Conservation (phyloP, 768 basidiomycete species). For the Tephrocybe sp. region DNA sequence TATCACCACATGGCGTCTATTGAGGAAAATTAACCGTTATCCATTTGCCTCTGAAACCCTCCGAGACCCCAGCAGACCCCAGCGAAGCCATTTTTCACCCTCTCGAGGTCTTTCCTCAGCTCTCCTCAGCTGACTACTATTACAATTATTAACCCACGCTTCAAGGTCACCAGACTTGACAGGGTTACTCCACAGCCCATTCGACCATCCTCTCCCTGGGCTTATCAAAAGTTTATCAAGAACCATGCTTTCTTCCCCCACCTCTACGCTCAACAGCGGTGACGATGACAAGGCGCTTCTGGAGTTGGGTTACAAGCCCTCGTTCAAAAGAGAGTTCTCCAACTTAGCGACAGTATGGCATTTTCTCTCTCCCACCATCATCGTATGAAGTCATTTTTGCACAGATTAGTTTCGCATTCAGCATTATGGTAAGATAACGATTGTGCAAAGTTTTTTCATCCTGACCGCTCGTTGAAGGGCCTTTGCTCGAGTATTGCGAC, state of each 20-base stretch:
- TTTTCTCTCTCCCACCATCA: neutral
- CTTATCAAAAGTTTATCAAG: neutral
- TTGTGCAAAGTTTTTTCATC: neutral
- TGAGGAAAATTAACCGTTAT: slow-evolving; percentile 24
- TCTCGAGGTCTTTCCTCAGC: neutral
- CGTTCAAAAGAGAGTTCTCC: slow-evolving; percentile 83
- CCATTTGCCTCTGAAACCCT: neutral
- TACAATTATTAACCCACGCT: neutral
- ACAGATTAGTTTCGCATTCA: slow-evolving; percentile 74
- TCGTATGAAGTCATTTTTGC: neutral
- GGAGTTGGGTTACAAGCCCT: slow-evolving; percentile 70
- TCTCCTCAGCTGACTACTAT: neutral
- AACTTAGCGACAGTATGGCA: slow-evolving; percentile 69
- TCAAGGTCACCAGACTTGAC: neutral
- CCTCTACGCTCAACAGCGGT: slow-evolving; percentile 20
- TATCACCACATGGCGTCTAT: slow-evolving; percentile 39
- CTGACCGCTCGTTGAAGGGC: slow-evolving; percentile 38
- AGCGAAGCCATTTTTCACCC: slow-evolving; percentile 21
- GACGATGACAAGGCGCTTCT: slow-evolving; percentile 65
- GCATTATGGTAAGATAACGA: slow-evolving; percentile 55
- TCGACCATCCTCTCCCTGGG: neutral
- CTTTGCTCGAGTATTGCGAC: slow-evolving; percentile 76
- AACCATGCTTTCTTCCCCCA: slow-evolving; percentile 13
- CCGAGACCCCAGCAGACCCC: too few species aligned
- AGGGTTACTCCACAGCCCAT: neutral